These are phyloP conservation scores for Camelina sativa DNA, from an alignment of 345 rosid genomes.

Conservation along the genomic window DNA sequence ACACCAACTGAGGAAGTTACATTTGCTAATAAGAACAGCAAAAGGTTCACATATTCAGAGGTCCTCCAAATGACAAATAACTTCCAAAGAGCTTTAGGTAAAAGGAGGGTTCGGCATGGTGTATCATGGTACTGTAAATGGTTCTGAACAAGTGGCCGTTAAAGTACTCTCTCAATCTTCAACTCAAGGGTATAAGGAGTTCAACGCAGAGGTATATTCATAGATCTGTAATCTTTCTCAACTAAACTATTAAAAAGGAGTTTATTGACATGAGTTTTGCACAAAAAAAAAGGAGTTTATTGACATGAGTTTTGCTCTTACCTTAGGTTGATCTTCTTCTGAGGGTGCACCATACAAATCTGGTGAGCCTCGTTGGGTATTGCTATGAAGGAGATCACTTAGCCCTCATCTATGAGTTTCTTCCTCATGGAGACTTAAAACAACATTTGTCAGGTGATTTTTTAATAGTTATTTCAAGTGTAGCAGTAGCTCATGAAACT, in stretches of 20 bases:
- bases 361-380: conserved; percentile 43
- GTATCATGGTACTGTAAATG: conserved; percentile 45
- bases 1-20: not conserved
- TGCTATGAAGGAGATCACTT: conserved; percentile 49
- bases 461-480: not conserved
- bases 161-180: conserved; percentile 51
- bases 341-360: too few relatives aligned
- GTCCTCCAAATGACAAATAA: conserved; percentile 46
- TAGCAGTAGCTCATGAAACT: not conserved
- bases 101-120: conserved; percentile 63
- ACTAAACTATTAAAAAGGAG: not conserved
- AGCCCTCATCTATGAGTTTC: conserved; percentile 53
- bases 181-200: conserved; percentile 43
- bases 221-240: not conserved
- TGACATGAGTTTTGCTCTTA: too few relatives aligned
- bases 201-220: conserved; percentile 29
- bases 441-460: conserved; percentile 42
- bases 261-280: too few relatives aligned
- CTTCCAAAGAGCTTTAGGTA: conserved; percentile 42
- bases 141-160: conserved; percentile 50
- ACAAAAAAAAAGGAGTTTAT: too few relatives aligned
- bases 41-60: conserved; percentile 31
- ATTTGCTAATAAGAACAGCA: conserved; percentile 17
- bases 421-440: conserved; percentile 48
- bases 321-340: too few relatives aligned